These are phyloP conservation scores for Sugiyamaella qingdaonensis DNA, from an alignment of 805 yeast species.

Conservation along the genomic window DNA sequence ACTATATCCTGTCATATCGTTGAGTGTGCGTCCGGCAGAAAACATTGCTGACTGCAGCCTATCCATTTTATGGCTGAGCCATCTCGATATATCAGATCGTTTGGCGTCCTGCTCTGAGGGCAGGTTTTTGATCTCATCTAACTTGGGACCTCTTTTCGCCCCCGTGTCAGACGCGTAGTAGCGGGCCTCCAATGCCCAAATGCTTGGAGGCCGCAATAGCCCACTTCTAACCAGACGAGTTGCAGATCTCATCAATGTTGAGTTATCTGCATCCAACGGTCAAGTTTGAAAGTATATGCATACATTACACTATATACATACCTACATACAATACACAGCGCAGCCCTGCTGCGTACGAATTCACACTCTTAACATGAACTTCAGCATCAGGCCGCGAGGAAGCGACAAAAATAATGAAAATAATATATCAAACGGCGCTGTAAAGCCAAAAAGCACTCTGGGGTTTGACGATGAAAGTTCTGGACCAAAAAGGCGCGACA, in stretches of 20 bases:
- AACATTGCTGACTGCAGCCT: slow-evolving; percentile 33
- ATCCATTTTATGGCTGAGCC: slow-evolving; percentile 31
- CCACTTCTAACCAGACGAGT: too few relatives aligned
- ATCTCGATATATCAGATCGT: slow-evolving; percentile 24
- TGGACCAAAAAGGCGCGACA: not conserved
- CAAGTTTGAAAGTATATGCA: too few relatives aligned
- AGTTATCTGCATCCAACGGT: too few relatives aligned
- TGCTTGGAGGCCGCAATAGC: too few relatives aligned
- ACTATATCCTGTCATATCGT: slow-evolving; percentile 89
- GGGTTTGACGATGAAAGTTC: slow-evolving; percentile 1
- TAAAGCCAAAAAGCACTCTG: not conserved
- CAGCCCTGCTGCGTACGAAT: not conserved
- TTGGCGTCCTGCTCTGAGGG: slow-evolving; percentile 29
- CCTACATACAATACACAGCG: too few relatives aligned
- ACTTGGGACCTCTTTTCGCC: not conserved
- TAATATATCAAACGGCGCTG: too few relatives aligned
- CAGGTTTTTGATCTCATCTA: slow-evolving; percentile 12
- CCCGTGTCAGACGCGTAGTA: not conserved
- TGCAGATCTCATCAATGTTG: too few relatives aligned
- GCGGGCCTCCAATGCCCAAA: too few relatives aligned
- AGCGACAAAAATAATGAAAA: not conserved
- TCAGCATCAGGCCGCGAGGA: not conserved
- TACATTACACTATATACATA: too few relatives aligned
- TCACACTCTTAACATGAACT: slow-evolving; percentile 1
- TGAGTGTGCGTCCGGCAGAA: slow-evolving; percentile 52